Conservation (phyloP, 2,329 filamentous ascomycete genomes). For the Aspergillus pseudoterreus region DNA sequence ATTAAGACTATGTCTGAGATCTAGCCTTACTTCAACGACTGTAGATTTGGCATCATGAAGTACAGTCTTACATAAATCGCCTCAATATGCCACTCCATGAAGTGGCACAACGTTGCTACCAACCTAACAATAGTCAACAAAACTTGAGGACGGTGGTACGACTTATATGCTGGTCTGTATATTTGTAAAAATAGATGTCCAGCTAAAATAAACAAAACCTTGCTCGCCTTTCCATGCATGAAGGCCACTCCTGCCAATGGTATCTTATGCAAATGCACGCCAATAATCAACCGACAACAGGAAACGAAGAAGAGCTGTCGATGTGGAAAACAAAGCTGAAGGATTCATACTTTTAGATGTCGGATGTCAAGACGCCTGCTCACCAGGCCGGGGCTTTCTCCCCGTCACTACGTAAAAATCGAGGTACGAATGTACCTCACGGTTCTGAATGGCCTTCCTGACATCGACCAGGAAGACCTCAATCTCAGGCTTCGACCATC, state of each 20-base stretch:
- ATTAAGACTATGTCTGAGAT: not conserved
- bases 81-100: too few species aligned
- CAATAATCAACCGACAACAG: slow-evolving; percentile 7
- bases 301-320: slow-evolving; percentile 5
- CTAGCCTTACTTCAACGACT: too few species aligned
- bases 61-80: too few species aligned
- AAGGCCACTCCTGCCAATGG: slow-evolving; percentile 18
- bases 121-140: too few species aligned
- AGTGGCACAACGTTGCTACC: too few species aligned
- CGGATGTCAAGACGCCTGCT: slow-evolving; percentile 8
- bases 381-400: slow-evolving; percentile 27
- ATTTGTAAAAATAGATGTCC: not conserved
- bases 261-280: slow-evolving; percentile 27
- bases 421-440: slow-evolving; percentile 40
- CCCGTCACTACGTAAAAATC: slow-evolving; percentile 38
- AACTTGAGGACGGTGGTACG: not conserved
- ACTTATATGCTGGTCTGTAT: not conserved
- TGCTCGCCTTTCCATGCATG: slow-evolving; percentile 16
- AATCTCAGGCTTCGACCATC: slow-evolving; percentile 44
- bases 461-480: slow-evolving; percentile 46
- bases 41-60: too few species aligned
- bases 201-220: not conserved
- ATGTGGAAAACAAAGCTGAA: not conserved
- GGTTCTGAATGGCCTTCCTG: slow-evolving; percentile 38
- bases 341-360: not conserved